phyloP scores from a whole-genome alignment of 2,329 filamentous ascomycete genomes.

The Trichophyton rubrum region DNA sequence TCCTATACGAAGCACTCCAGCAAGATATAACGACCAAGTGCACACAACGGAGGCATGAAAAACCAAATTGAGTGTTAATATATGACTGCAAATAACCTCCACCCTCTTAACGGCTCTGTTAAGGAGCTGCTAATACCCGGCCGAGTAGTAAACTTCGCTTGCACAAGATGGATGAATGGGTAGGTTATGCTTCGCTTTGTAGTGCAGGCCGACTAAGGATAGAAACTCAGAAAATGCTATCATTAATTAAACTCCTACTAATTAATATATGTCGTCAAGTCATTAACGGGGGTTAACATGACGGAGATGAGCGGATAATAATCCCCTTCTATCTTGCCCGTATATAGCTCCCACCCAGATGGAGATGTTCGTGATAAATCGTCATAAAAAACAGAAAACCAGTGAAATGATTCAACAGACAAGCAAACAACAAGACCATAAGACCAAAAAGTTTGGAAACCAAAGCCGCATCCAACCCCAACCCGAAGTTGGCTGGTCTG shows the following conservation, averaged over 20 bases:
- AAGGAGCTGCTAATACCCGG: not conserved
- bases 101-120: not conserved
- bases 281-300: constrained; percentile 1
- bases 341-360: not conserved
- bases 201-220: not conserved
- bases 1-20: not conserved
- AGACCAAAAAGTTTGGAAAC: not conserved
- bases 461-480: not conserved
- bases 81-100: not conserved
- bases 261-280: constrained; percentile 3
- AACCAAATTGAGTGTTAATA: not conserved
- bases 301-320: not conserved
- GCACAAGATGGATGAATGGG: not conserved
- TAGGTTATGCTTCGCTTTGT: not conserved
- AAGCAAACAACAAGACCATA: no score
- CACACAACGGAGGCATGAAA: not conserved
- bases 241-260: constrained; percentile 3
- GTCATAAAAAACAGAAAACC: not conserved
- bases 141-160: not conserved
- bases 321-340: not conserved
- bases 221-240: not conserved
- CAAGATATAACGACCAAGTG: not conserved
- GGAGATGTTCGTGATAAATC: constrained; percentile 4
- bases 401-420: not conserved
- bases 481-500: constrained; percentile 1